Evolutionary conservation across 495 filamentous ascomycete species (phyloP).

Genomic region (Xylaria venustula): DNA sequence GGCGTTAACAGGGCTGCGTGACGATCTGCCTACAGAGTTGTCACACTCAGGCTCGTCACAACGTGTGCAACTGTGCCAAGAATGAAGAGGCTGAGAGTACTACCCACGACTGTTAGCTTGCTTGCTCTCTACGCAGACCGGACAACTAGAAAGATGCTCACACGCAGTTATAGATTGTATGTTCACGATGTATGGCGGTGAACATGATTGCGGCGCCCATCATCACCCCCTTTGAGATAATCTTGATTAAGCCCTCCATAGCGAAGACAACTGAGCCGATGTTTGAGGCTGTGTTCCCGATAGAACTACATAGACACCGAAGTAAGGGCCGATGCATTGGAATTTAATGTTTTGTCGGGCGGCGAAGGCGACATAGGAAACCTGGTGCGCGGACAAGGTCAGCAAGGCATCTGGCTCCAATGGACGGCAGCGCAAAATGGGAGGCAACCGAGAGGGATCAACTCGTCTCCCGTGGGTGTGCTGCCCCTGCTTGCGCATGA

Average conservation of each 20-base stretch:
- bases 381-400: background rate
- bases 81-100: constrained; percentile 27
- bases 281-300: background rate
- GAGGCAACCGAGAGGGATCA: background rate
- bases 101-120: constrained; percentile 14
- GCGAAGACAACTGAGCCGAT: background rate
- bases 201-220: constrained; percentile 32
- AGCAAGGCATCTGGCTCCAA: background rate
- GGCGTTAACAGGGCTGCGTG: background rate
- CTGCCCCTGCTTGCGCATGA: background rate
- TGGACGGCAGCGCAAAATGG: background rate
- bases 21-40: background rate
- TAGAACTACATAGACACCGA: background rate
- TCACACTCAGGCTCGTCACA: background rate
- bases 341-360: background rate
- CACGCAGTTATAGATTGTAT: constrained; percentile 27
- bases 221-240: constrained; percentile 34
- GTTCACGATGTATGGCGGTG: constrained; percentile 23
- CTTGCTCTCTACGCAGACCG: background rate
- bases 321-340: background rate
- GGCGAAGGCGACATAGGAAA: background rate
- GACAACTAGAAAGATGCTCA: constrained; percentile 17
- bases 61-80: constrained; percentile 18
- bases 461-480: background rate
- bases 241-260: constrained; percentile 16